Conservation (phyloP, 129 eudicot genomes). For the Silybum marianum region DNA sequence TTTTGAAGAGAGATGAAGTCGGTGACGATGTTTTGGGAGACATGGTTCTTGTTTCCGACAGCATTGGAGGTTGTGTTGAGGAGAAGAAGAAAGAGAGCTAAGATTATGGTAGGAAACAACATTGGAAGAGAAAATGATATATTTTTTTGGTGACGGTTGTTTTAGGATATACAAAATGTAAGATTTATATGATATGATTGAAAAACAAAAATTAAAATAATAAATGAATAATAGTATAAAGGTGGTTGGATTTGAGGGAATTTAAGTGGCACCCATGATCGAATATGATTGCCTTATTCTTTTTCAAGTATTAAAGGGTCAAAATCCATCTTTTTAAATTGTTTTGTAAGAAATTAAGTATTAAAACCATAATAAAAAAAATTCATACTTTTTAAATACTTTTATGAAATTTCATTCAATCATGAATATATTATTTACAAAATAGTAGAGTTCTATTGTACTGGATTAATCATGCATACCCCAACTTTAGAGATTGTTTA, state of each 20-base stretch:
- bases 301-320: constrained; percentile 17
- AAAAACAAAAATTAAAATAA: background rate
- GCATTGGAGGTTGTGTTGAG: constrained; percentile 35
- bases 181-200: constrained; percentile 13
- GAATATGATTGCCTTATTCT: constrained; percentile 60
- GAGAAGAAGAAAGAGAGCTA: constrained; percentile 15
- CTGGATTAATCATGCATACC: too few species aligned
- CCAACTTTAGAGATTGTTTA: too few species aligned
- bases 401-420: too few species aligned
- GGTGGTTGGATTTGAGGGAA: constrained; percentile 28
- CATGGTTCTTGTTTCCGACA: background rate
- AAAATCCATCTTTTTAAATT: background rate
- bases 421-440: too few species aligned
- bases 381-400: too few species aligned
- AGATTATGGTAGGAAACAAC: constrained; percentile 27
- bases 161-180: constrained; percentile 2
- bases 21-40: constrained; percentile 1
- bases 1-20: constrained; percentile 59
- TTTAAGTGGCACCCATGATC: constrained; percentile 80
- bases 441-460: too few species aligned
- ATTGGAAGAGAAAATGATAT: constrained; percentile 28
- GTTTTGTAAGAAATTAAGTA: too few species aligned
- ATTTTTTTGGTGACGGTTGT: constrained; percentile 16
- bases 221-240: background rate
- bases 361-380: too few species aligned